These are phyloP conservation scores for Hanseniaspora hatyaiensis DNA, from an alignment of 805 yeast species.

Conservation along the genomic window DNA sequence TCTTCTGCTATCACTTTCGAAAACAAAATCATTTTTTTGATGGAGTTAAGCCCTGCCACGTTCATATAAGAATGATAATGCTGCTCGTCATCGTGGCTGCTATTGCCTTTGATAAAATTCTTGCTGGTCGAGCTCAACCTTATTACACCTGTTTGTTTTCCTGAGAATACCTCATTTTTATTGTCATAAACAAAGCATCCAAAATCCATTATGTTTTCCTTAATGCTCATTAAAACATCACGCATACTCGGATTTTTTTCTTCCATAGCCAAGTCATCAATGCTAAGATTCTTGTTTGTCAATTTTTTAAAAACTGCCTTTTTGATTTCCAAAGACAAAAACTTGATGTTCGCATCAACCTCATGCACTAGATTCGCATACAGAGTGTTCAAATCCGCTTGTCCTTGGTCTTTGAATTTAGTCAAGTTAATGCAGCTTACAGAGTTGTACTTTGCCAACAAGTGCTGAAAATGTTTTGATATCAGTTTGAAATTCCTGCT, in stretches of 20 bases:
- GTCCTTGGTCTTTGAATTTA: conserved; percentile 51
- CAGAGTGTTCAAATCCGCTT: conserved; percentile 52
- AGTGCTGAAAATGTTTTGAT: conserved; percentile 62
- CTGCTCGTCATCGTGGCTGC: background rate
- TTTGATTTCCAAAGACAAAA: conserved; percentile 2
- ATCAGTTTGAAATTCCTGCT: conserved; percentile 29
- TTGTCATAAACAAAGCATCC: conserved; percentile 76
- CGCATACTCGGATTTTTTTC: conserved; percentile 29
- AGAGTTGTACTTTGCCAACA: conserved; percentile 68
- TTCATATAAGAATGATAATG: background rate
- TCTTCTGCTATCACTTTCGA: conserved; percentile 57
- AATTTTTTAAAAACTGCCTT: conserved; percentile 4
- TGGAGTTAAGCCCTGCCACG: conserved; percentile 58
- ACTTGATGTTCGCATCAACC: background rate
- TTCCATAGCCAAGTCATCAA: conserved; percentile 32
- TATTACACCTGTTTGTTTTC: conserved; percentile 83
- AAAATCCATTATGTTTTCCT: conserved; percentile 59
- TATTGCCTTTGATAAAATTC: conserved; percentile 5
- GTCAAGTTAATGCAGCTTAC: conserved; percentile 72
- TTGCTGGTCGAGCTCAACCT: conserved; percentile 45
- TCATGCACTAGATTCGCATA: conserved; percentile 29
- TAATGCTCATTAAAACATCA: conserved; percentile 39
- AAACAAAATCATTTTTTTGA: conserved; percentile 76
- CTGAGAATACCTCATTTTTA: conserved; percentile 43
- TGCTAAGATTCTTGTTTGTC: background rate